Base-by-base conservation (phyloP, 2,329 filamentous ascomycete genomes). In the Exserohilum turcica region DNA sequence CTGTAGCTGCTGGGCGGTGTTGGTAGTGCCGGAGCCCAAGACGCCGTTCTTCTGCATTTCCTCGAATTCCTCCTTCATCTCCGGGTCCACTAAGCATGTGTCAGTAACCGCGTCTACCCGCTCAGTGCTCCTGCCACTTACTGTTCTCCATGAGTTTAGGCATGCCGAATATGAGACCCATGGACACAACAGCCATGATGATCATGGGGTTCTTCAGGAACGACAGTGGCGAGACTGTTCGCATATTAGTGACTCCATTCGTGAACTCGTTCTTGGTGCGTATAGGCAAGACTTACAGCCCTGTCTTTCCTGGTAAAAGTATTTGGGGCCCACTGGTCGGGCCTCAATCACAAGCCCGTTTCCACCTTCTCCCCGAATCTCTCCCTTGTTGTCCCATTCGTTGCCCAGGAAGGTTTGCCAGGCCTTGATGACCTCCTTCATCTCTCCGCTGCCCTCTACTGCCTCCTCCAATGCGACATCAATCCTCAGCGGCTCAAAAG, bases 181-280 rank as follows among this genome's bases (percentile, higher is more conserved):
- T 85, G 57, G 88, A 91, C 33, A 94, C 86, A 29, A 96, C 77
- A 4, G 89, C 92, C 80, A 99, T 88, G 56, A 99, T 82, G 60
- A 97, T 97, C 92, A 97, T 97, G 3, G 94, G 94, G 72, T 91
- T 96, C 80, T 94, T 94, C 66, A 97, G 80, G 50, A 97, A 86
- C 53, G 84, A 85, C 52, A 97, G 70, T n/a, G 92, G 82, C 15
- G 87, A 91, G 77, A 93, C 89, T 91, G 61, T 16, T 37, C 3
- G 12, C 16, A 13, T 53, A 57, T 73, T 52, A 74, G 63, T 49
- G 39, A 44, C 36, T 6, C 8, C 2, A 32, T 27, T 27, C 16
- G 10, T 10, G 6, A 1, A 39, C 29, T 31, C 13, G 9, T 10
- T 24, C 31, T 15, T 9, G n/a, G n/a, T 37, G 28, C 9, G 7